Percentiles rank a stretch among this genome's conserved stretches.
phyloP scores from a whole-genome alignment of 306 rosid genomes.

The Phaseolus lunatus region DNA sequence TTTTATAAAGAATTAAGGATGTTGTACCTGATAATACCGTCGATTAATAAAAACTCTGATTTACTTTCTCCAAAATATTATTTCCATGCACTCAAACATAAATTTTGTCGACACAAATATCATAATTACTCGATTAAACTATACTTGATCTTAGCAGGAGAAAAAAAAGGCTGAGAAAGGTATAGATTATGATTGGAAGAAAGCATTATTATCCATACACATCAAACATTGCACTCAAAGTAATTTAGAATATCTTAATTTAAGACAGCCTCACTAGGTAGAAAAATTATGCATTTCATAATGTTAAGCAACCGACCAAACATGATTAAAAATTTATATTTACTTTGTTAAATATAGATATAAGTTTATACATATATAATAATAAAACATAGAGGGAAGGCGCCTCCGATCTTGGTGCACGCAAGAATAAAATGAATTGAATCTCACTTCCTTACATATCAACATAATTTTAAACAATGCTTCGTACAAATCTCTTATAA shows the following conservation, averaged over 20 bases:
- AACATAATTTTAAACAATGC: not conserved
- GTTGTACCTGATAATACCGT: not conserved
- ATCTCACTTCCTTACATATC: not conserved
- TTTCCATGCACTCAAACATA: not conserved
- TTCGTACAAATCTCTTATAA: not conserved
- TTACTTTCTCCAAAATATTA: not conserved
- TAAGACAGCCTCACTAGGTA: constrained; percentile 18
- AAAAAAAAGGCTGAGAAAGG: not conserved
- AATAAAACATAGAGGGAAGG: not conserved
- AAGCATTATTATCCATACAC: not conserved
- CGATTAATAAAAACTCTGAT: not conserved
- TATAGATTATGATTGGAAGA: constrained; percentile 23
- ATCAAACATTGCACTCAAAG: constrained; percentile 34
- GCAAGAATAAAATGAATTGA: not conserved
- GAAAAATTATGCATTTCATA: constrained; percentile 20
- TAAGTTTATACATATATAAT: not conserved
- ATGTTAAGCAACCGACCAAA: constrained; percentile 20
- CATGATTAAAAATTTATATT: constrained; percentile 16
- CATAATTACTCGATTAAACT: not conserved
- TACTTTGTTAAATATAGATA: constrained; percentile 9
- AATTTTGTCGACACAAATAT: not conserved
- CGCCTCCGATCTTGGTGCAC: not conserved
- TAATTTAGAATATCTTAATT: constrained; percentile 11
- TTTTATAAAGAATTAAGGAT: not conserved
- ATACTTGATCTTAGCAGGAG: not conserved